Conservation (phyloP, 2,329 filamentous ascomycete genomes). For the Colletotrichum cereale region DNA sequence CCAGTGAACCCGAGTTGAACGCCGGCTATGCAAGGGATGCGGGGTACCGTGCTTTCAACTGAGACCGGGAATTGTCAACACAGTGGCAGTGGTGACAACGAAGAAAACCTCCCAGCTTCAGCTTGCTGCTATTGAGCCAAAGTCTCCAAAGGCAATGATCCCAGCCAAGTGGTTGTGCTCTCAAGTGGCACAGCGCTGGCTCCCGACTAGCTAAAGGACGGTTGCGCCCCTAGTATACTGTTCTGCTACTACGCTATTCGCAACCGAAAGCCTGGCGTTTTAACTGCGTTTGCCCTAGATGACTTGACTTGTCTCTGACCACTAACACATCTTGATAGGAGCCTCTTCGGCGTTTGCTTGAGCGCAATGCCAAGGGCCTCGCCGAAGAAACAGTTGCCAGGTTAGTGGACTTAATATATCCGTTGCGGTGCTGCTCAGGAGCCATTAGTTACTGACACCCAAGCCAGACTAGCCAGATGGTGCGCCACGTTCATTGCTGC, state of each 20-base stretch:
- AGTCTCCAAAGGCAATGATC: neutral
- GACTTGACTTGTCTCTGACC: neutral
- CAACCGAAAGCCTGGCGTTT: slow-evolving; percentile 6
- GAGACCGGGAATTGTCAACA: neutral
- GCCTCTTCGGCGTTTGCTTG: slow-evolving; percentile 45
- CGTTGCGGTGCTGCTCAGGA: neutral
- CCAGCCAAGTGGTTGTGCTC: slow-evolving; percentile 12
- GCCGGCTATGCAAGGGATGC: slow-evolving; percentile 8
- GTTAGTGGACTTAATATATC: slow-evolving; percentile 9
- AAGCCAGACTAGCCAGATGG: slow-evolving; percentile 65
- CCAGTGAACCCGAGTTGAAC: slow-evolving; percentile 16
- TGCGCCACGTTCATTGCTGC: slow-evolving; percentile 69
- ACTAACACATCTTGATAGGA: slow-evolving; percentile 25
- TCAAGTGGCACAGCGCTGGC: neutral
- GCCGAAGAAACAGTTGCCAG: slow-evolving; percentile 43
- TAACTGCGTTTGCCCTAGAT: neutral
- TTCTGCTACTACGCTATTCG: neutral
- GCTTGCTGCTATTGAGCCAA: neutral
- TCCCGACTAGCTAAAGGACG: neutral
- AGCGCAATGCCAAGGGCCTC: slow-evolving; percentile 43
- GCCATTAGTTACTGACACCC: slow-evolving; percentile 39
- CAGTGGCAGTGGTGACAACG: neutral
- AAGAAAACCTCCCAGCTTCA: neutral
- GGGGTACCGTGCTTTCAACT: slow-evolving; percentile 13
- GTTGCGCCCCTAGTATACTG: slow-evolving; percentile 7